Percentiles rank a stretch among this genome's conserved stretches.
Conservation (phyloP, 2,329 filamentous ascomycete genomes). For the Cercospora sp. region DNA sequence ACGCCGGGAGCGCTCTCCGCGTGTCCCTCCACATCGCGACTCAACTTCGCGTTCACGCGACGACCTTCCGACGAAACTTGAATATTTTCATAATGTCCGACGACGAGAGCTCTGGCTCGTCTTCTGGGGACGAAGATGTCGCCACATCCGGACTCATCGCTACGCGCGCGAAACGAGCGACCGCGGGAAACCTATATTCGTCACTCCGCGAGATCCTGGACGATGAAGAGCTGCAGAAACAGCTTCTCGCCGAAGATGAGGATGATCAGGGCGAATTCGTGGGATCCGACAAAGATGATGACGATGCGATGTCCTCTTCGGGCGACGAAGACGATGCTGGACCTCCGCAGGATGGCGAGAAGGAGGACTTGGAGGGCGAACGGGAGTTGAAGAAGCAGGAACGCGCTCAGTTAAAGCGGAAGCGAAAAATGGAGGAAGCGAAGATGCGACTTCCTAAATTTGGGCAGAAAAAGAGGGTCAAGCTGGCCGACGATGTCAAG, state of each 20-base stretch:
- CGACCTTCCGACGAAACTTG: background rate
- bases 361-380: slow-evolving; percentile 81
- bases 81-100: slow-evolving; percentile 25
- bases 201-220: slow-evolving; percentile 66
- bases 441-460: slow-evolving; percentile 60
- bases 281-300: slow-evolving; percentile 49
- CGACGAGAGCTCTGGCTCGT: slow-evolving; percentile 26
- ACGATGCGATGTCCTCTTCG: slow-evolving; percentile 81
- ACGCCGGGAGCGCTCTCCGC: background rate
- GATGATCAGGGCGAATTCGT: slow-evolving; percentile 48
- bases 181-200: slow-evolving; percentile 81
- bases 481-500: slow-evolving; percentile 46
- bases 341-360: slow-evolving; percentile 44
- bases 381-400: slow-evolving; percentile 78
- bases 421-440: slow-evolving; percentile 76
- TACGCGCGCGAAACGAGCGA: slow-evolving; percentile 72
- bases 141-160: slow-evolving; percentile 60
- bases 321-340: slow-evolving; percentile 74
- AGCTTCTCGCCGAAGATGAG: slow-evolving; percentile 52
- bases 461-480: slow-evolving; percentile 69
- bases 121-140: slow-evolving; percentile 33
- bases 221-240: slow-evolving; percentile 45
- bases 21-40: slow-evolving; percentile 3
- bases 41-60: background rate
- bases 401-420: slow-evolving; percentile 70